Evolutionary conservation across 1,139 yeast species (phyloP).

Genomic region (Sugiyamaella xylanicola): DNA sequence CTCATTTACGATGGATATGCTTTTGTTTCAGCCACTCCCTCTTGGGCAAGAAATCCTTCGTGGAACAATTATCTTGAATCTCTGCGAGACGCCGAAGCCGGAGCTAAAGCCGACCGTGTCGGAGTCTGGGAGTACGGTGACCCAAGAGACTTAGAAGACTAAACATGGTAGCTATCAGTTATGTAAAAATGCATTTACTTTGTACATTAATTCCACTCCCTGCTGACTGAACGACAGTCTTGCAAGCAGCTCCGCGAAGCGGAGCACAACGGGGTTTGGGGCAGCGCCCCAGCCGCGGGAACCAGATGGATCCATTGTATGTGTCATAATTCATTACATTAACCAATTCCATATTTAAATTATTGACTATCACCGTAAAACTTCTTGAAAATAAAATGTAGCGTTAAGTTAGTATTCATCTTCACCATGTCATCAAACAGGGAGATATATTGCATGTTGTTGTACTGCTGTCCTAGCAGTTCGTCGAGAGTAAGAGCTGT

Average conservation of each 20-base stretch:
- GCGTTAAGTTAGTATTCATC: conserved; percentile 65
- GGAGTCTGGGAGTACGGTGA: conserved; percentile 90
- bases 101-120: conserved; percentile 56
- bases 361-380: conserved; percentile 54
- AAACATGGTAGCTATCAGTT: background rate
- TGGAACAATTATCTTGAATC: conserved; percentile 36
- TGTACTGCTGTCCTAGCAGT: conserved; percentile 64
- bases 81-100: conserved; percentile 47
- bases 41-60: conserved; percentile 45
- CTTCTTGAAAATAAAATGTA: conserved; percentile 68
- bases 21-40: conserved; percentile 52
- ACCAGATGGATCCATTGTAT: no score
- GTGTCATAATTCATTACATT: conserved; percentile 4
- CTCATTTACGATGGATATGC: conserved; percentile 69
- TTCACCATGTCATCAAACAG: conserved; percentile 67
- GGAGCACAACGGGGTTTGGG: no score
- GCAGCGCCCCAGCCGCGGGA: no score
- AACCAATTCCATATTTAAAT: background rate
- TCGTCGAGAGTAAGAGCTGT: conserved; percentile 64
- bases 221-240: no score
- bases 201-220: background rate
- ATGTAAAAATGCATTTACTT: conserved; percentile 5
- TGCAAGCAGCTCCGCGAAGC: no score
- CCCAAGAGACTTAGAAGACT: conserved; percentile 59
- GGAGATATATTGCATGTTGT: conserved; percentile 51